These are phyloP conservation scores for Trichomonas gallinae DNA, from an alignment of 208 protist genomes.

Conservation along the genomic window DNA sequence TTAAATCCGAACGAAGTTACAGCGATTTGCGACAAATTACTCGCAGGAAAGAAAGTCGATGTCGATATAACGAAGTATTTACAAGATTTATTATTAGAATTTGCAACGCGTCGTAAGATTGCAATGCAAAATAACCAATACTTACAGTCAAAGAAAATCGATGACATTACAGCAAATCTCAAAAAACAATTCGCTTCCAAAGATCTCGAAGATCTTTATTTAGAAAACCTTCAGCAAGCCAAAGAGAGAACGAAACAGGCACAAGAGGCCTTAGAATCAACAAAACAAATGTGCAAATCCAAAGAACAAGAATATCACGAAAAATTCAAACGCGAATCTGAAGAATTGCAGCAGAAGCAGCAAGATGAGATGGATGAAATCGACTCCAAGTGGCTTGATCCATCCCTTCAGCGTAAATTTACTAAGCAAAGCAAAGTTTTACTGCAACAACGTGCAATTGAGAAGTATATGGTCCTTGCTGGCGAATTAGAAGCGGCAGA, in stretches of 20 bases:
- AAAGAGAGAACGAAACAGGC: background rate
- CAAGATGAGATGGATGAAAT: background rate
- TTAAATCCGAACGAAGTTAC: background rate
- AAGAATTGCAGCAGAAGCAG: background rate
- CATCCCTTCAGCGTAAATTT: background rate
- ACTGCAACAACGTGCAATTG: background rate
- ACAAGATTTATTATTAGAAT: background rate
- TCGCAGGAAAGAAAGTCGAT: background rate
- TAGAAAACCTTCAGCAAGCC: background rate
- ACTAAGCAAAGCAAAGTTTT: background rate
- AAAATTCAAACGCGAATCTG: background rate
- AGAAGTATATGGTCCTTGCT: background rate
- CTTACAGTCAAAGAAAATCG: background rate
- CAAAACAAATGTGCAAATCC: background rate
- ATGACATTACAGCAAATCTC: background rate
- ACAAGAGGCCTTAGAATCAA: background rate
- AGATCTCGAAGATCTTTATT: background rate
- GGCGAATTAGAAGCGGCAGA: background rate
- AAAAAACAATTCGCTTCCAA: background rate
- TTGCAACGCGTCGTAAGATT: background rate
- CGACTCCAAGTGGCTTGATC: background rate
- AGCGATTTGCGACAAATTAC: background rate
- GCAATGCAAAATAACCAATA: background rate
- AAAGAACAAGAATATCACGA: background rate
- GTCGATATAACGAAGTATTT: background rate